Conservation (phyloP, 2,329 filamentous ascomycete genomes). For the Pseudocercospora fuligena region DNA sequence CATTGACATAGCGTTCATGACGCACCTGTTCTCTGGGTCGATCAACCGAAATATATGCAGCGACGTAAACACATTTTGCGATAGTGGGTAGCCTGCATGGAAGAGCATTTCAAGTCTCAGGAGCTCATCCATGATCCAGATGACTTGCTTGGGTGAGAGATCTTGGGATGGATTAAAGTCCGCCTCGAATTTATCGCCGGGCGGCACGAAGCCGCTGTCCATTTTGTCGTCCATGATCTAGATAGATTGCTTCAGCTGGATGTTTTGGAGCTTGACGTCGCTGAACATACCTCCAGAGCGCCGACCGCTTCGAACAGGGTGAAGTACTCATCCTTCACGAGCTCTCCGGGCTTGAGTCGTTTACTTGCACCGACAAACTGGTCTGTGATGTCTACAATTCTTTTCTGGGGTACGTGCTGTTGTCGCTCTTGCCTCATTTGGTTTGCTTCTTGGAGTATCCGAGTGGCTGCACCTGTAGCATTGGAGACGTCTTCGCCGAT, state of each 20-base stretch:
- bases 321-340: slow-evolving; percentile 93
- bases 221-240: slow-evolving; percentile 99
- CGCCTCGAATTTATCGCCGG: slow-evolving; percentile 81
- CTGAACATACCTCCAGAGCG: slow-evolving; percentile 66
- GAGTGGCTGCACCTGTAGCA: slow-evolving; percentile 16
- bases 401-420: slow-evolving; percentile 13
- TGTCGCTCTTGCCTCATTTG: slow-evolving; percentile 20
- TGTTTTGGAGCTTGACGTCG: background rate
- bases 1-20: slow-evolving; percentile 46
- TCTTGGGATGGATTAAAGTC: slow-evolving; percentile 46
- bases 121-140: slow-evolving; percentile 94
- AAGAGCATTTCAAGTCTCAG: slow-evolving; percentile 95
- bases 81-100: slow-evolving; percentile 94
- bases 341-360: slow-evolving; percentile 72
- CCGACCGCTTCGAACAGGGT: slow-evolving; percentile 94
- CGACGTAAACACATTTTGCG: slow-evolving; percentile 92
- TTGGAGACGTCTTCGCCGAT: background rate
- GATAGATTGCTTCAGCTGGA: slow-evolving; percentile 8
- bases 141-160: slow-evolving; percentile 60
- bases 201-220: slow-evolving; percentile 86
- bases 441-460: slow-evolving; percentile 33
- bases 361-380: slow-evolving; percentile 41
- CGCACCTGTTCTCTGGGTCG: slow-evolving; percentile 59
- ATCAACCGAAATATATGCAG: slow-evolving; percentile 85
- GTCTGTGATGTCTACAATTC: slow-evolving; percentile 41